A percentile compares a stretch with the other conserved stretches of the same genome.
phyloP scores from a whole-genome alignment of 2,329 filamentous ascomycete genomes.

The Calonectria pauciramosa region DNA sequence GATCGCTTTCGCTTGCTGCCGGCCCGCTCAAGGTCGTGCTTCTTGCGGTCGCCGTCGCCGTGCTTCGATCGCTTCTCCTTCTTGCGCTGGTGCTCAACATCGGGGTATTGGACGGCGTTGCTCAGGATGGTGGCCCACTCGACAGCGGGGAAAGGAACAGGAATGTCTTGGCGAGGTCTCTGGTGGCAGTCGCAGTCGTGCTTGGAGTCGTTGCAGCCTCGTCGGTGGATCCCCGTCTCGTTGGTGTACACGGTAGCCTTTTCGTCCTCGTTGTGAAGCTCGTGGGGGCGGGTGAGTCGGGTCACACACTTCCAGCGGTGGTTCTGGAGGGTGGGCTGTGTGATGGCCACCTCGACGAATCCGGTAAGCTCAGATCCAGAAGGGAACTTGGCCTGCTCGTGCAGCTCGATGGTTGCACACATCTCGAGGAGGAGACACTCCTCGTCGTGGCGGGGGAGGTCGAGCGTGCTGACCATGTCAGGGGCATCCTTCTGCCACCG shows the following conservation, averaged over 20 bases:
- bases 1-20: constrained; percentile 57
- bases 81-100: constrained; percentile 56
- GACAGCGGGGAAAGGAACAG: constrained; percentile 70
- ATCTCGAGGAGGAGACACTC: constrained; percentile 72
- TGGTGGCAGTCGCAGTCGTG: constrained; percentile 66
- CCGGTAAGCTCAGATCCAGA: constrained; percentile 72
- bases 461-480: constrained; percentile 66
- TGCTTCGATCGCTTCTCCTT: constrained; percentile 54
- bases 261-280: constrained; percentile 63
- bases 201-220: constrained; percentile 63
- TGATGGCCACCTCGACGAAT: constrained; percentile 71
- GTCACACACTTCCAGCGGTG: constrained; percentile 74
- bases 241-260: constrained; percentile 62
- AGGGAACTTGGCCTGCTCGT: constrained; percentile 70
- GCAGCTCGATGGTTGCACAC: constrained; percentile 71
- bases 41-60: constrained; percentile 51
- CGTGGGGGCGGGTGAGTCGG: constrained; percentile 68
- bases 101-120: constrained; percentile 67
- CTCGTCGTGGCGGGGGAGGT: constrained; percentile 62
- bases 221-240: constrained; percentile 66
- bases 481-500: constrained; percentile 73
- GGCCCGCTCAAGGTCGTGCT: constrained; percentile 50
- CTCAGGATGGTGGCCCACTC: constrained; percentile 72
- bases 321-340: constrained; percentile 65
- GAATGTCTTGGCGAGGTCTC: constrained; percentile 62